Percentiles rank a stretch among this genome's conserved stretches.
Evolutionary conservation across 2,329 filamentous ascomycete species (phyloP).

Genomic region (Colletotrichum sp.): DNA sequence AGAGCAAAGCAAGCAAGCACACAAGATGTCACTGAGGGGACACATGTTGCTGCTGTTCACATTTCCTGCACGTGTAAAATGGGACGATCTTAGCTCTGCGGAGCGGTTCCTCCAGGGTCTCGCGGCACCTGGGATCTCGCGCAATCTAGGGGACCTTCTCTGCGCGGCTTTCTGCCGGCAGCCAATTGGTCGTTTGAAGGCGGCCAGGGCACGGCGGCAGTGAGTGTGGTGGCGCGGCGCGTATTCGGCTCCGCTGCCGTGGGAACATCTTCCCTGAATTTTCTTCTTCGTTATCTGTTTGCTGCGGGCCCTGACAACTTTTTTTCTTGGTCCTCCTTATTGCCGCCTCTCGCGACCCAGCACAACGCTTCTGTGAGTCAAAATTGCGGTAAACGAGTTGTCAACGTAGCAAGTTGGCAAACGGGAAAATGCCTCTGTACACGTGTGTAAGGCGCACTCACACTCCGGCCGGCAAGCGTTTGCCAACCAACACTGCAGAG

Average conservation of each 20-base stretch:
- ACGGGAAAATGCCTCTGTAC: neutral
- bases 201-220: neutral
- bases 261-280: neutral
- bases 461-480: neutral
- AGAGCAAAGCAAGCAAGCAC: neutral
- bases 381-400: neutral
- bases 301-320: neutral
- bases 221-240: neutral
- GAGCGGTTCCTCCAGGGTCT: neutral
- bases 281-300: neutral
- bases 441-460: neutral
- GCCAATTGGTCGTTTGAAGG: neutral
- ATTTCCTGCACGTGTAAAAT: neutral
- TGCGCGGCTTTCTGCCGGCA: neutral
- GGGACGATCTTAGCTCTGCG: neutral
- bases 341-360: neutral
- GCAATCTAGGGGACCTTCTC: neutral
- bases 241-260: neutral
- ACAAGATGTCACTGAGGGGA: neutral
- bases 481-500: neutral
- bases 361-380: neutral
- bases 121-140: neutral
- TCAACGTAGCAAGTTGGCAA: neutral
- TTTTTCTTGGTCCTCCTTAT: neutral
- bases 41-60: neutral